Conservation (phyloP, 2,329 filamentous ascomycete species). For the Chrysoporthe austroafricana region DNA sequence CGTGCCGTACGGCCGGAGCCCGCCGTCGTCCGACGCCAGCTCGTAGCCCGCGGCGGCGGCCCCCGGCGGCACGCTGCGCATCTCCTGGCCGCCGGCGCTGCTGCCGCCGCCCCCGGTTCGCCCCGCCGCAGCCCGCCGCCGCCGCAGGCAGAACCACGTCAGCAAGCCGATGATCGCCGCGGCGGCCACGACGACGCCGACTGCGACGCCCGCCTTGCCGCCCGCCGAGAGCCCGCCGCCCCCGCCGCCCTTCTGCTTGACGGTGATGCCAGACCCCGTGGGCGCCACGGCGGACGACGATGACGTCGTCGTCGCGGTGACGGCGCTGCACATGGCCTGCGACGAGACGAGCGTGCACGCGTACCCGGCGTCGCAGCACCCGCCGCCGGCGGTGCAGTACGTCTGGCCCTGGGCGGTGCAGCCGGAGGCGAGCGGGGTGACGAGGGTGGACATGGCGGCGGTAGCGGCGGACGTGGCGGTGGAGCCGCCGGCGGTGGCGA, state of each 20-base stretch:
- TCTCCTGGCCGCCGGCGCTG: conserved; percentile 28
- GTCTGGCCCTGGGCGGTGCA: conserved; percentile 50
- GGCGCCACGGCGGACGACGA: conserved; percentile 39
- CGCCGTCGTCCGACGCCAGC: conserved; percentile 13
- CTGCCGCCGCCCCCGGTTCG: conserved; percentile 30
- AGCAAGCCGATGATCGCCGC: conserved; percentile 46
- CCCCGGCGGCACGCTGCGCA: conserved; percentile 19
- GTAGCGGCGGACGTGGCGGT: conserved; percentile 29
- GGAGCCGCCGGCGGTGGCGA: conserved; percentile 20
- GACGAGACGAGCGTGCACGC: conserved; percentile 46
- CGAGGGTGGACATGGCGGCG: conserved; percentile 32
- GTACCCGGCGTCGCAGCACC: conserved; percentile 54
- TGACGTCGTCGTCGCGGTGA: conserved; percentile 30
- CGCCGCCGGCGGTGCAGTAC: conserved; percentile 48
- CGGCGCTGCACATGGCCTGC: conserved; percentile 42
- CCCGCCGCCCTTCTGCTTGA: conserved; percentile 11
- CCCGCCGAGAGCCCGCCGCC: conserved; percentile 45
- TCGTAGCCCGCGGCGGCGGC: background rate
- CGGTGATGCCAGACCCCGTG: conserved; percentile 36
- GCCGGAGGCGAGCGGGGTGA: conserved; percentile 43
- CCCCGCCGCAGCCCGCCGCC: conserved; percentile 38
- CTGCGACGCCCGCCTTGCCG: conserved; percentile 61
- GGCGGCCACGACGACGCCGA: conserved; percentile 52
- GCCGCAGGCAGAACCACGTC: conserved; percentile 53
- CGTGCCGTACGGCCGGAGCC: conserved; percentile 25